Conservation (phyloP, 805 yeast genomes). For the Pichia heedii region DNA sequence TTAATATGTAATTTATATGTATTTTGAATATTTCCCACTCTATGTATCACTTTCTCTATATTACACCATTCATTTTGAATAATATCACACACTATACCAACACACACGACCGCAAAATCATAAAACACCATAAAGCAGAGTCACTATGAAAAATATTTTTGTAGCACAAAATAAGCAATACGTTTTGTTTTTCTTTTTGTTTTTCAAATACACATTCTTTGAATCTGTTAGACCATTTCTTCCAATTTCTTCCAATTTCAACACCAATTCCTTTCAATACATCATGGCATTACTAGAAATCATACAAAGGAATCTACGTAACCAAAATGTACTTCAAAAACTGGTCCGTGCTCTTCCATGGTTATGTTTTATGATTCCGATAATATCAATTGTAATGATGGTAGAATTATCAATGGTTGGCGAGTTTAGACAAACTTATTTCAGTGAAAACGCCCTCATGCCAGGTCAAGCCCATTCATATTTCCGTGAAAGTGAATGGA, state of each 20-base stretch:
- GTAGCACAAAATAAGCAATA: too few relatives aligned
- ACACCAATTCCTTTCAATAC: too few relatives aligned
- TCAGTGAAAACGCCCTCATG: conserved; percentile 92
- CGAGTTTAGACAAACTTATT: conserved; percentile 72
- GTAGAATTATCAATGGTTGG: conserved; percentile 68
- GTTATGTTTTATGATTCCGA: conserved; percentile 33
- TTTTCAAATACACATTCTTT: neutral
- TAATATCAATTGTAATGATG: conserved; percentile 51
- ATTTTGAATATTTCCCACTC: too few relatives aligned
- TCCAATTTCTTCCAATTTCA: neutral
- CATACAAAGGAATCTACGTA: conserved; percentile 34
- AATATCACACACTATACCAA: too few relatives aligned
- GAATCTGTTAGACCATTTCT: too few relatives aligned
- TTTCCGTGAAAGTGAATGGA: conserved; percentile 93
- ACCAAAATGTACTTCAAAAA: conserved; percentile 39
- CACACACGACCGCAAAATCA: too few relatives aligned
- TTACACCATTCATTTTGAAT: too few relatives aligned
- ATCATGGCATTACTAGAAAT: conserved; percentile 40
- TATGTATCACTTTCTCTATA: too few relatives aligned
- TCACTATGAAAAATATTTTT: too few relatives aligned
- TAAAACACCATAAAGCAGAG: too few relatives aligned
- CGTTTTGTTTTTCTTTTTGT: too few relatives aligned
- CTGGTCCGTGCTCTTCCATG: conserved; percentile 34
- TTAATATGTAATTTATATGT: too few relatives aligned
- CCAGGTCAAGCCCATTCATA: conserved; percentile 93